Base-by-base conservation (phyloP, 2,329 filamentous ascomycete species). In the Alternaria alternata region DNA sequence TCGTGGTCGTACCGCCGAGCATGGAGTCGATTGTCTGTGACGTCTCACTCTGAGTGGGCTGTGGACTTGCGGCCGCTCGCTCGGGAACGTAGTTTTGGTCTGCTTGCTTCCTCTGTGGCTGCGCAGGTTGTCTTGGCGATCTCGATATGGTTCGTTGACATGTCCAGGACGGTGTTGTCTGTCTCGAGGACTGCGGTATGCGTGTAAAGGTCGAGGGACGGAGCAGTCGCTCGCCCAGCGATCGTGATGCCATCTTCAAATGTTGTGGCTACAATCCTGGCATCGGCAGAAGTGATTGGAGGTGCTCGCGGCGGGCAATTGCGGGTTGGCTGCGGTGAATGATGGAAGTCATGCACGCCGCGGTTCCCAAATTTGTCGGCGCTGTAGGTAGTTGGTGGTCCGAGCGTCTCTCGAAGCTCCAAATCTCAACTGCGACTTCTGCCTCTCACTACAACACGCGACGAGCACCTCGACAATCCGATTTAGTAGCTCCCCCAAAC, bases 171-270 rank as follows among this genome's bases (percentile, higher is more conserved):
- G 66, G 62, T 38, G 59, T 47, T 48, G 59, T 54, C 16, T 51
- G 51, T 62, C 57, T 36, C 18, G 56, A 44, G 36, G 59, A 38
- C n/a, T 66, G 63, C 28, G 68, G 57, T 54, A 66, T 64, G 54
- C 67, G 69, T 46, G 63, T 59, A 56, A 72, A 62, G 54, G 73
- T 54, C 9, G 67, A 56, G 1, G 74, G 71, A 54, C 74, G 75
- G 60, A 76, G 70, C 66, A 76, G 64, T 5, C 70, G 66, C 71
- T 75, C 71, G 57, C 70, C 69, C 42, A 76, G 48, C n/a, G 67
- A 68, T 62, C 73, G 70, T 53, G 74, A 70, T 60, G 68, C 60
- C 75, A 78, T 77, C 16, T 46, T 64, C 22, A 32, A 48, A 20
- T 34, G 55, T 16, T 26, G 7, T 38, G 26, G 14, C 9, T 22